Evolutionary conservation across 2,329 filamentous ascomycete species (phyloP).

Genomic region (Neofusicoccum umdonicola): DNA sequence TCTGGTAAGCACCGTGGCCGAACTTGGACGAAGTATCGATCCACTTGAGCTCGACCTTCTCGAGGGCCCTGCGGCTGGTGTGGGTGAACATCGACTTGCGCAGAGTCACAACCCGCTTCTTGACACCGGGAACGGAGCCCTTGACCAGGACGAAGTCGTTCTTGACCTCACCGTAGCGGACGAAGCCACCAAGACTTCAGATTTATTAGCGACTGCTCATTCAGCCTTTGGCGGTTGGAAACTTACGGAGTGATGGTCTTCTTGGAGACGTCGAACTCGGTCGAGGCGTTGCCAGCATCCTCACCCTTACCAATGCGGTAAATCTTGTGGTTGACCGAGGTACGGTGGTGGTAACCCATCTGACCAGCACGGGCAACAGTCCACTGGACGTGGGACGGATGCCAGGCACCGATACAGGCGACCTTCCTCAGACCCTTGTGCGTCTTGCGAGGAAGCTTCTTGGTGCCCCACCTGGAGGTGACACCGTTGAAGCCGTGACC

Average conservation of each 20-base stretch:
- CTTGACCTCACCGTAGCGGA: slow-evolving; percentile 98
- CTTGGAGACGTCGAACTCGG: slow-evolving; percentile 95
- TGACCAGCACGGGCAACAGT: slow-evolving; percentile 99
- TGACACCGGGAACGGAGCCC: slow-evolving; percentile 94
- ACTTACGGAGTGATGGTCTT: slow-evolving; percentile 99
- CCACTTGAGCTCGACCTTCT: slow-evolving; percentile 99
- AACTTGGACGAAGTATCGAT: slow-evolving; percentile 99
- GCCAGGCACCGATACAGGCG: slow-evolving; percentile 99
- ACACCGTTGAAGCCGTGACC: slow-evolving; percentile 98
- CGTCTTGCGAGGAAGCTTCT: slow-evolving; percentile 99
- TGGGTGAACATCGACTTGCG: slow-evolving; percentile 98
- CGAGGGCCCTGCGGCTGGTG: slow-evolving; percentile 90
- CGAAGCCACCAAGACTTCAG: slow-evolving; percentile 92
- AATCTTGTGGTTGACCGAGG: slow-evolving; percentile 99
- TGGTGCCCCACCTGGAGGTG: slow-evolving; percentile 97
- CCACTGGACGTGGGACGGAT: slow-evolving; percentile 99
- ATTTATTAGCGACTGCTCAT: slow-evolving; percentile 33
- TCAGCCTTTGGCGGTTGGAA: not conserved
- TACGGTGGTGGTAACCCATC: slow-evolving; percentile 99
- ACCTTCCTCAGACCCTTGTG: slow-evolving; percentile 99
- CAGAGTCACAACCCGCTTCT: slow-evolving; percentile 99
- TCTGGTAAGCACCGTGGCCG: slow-evolving; percentile 99
- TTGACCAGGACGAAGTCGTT: slow-evolving; percentile 99
- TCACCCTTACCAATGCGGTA: slow-evolving; percentile 95
- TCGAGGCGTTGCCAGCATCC: slow-evolving; percentile 89